Evolutionary conservation across 1,284 basidiomycete species (phyloP), one percentile per base, ranked within the genome.

Genomic region (Puccinia novopanici): DNA sequence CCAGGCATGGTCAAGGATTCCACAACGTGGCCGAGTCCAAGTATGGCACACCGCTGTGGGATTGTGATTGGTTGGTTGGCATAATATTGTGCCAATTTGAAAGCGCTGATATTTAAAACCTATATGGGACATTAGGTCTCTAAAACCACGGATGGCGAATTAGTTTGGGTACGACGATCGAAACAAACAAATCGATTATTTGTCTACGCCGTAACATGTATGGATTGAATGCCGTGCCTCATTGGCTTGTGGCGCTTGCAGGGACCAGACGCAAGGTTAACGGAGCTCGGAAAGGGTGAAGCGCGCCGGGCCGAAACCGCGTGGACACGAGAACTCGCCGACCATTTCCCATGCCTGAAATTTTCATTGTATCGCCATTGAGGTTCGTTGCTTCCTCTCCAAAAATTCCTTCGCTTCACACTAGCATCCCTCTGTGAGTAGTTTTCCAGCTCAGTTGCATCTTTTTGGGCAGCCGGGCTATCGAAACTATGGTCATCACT

Each of bases 1-100:
- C 89, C 3, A 87, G 92, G 82, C 92, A 93, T 82, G 92, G 92
- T 0, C 87, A 93, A 86, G 92, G 92, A 50, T 89, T 86, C 82
- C 63, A 93, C 85, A 93, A 93, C 81, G 87, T 92, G 8, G 93
- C 88, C 0, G 90, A 91, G 82, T 85, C 85, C 12, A 91, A 92
- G 83, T 92, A 94, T 84, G 92, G 92, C 0, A 88, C 88, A 0
- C 76, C 81, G 3, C 84, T 83, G 37, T 82, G 80, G 82, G 82
- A 84, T 63, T 84, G 82, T 78, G 81, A 83, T 80, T 85, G 83
- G 77, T 77, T 42, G 42, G 61, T 30, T 42, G 19, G 17, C 12
- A 22, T 42, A 27, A 40, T 73, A 19, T 50, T 72, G 12, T n/a
- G 52, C 10, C 8, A 45, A 6, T 4, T 75, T 40, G 61, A 63